These are phyloP conservation scores for Dothistroma septosporum DNA, from an alignment of 2,329 filamentous ascomycete species.

Conservation along the genomic window DNA sequence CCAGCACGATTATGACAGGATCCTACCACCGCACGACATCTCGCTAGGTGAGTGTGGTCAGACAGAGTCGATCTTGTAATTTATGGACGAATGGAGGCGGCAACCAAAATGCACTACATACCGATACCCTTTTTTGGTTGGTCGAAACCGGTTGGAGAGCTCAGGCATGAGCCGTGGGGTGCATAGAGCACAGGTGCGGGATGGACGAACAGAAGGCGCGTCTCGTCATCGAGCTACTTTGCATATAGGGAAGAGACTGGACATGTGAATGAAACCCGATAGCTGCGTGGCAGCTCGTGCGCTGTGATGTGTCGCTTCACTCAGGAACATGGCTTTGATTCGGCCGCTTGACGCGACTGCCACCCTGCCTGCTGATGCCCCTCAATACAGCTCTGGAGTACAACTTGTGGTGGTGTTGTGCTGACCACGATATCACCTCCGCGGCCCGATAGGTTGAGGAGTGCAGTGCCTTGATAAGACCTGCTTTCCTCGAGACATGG, in stretches of 20 bases:
- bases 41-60: background rate
- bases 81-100: background rate
- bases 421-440: background rate
- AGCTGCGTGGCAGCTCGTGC: background rate
- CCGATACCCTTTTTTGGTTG: conserved; percentile 7
- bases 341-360: background rate
- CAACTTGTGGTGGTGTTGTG: background rate
- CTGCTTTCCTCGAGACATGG: background rate
- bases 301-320: conserved; percentile 1
- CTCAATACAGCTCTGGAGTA: background rate
- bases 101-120: conserved; percentile 1
- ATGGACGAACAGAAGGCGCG: background rate
- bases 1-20: conserved; percentile 3
- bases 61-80: background rate
- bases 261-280: background rate
- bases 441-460: background rate
- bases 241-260: conserved; percentile 4
- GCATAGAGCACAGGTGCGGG: background rate
- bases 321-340: background rate
- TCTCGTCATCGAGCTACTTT: background rate
- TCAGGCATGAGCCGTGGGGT: conserved; percentile 3
- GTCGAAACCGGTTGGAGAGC: background rate
- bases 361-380: background rate
- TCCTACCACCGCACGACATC: background rate
- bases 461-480: background rate